Percentiles rank a stretch among this genome's conserved stretches.
Evolutionary conservation across 2,329 filamentous ascomycete species (phyloP).

Genomic region (Fusarium euwallaceae): DNA sequence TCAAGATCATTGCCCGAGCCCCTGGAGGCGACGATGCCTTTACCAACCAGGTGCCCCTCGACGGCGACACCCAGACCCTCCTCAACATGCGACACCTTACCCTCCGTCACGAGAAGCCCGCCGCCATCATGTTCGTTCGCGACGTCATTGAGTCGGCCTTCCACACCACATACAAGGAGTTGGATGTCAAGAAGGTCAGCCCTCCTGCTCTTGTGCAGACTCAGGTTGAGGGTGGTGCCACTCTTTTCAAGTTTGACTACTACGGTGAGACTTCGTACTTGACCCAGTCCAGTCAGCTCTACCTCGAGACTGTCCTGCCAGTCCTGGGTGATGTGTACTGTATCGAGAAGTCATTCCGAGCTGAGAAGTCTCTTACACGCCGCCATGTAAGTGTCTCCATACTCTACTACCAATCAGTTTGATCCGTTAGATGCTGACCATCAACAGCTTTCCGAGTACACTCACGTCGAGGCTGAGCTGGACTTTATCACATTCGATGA

Average conservation of each 20-base stretch:
- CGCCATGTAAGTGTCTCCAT: conserved; percentile 69
- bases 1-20: conserved; percentile 77
- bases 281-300: conserved; percentile 96
- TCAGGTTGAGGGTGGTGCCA: conserved; percentile 92
- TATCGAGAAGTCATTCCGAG: conserved; percentile 98
- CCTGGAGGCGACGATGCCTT: conserved; percentile 91
- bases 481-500: conserved; percentile 96
- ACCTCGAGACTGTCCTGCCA: conserved; percentile 94
- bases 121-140: conserved; percentile 89
- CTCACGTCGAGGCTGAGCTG: conserved; percentile 94
- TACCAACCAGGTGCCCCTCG: conserved; percentile 74
- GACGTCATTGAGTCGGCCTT: conserved; percentile 86
- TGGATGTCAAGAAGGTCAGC: conserved; percentile 83
- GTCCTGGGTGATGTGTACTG: conserved; percentile 96
- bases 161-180: conserved; percentile 81
- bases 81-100: conserved; percentile 88
- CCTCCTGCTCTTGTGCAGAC: conserved; percentile 95
- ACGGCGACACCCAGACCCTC: conserved; percentile 60
- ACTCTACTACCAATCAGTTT: background rate
- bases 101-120: conserved; percentile 85
- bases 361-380: conserved; percentile 94
- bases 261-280: conserved; percentile 93
- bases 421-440: background rate
- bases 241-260: conserved; percentile 90
- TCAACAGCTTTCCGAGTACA: conserved; percentile 83